phyloP scores from a whole-genome alignment of 805 yeast genomes.

The Nakazawaea populi region DNA sequence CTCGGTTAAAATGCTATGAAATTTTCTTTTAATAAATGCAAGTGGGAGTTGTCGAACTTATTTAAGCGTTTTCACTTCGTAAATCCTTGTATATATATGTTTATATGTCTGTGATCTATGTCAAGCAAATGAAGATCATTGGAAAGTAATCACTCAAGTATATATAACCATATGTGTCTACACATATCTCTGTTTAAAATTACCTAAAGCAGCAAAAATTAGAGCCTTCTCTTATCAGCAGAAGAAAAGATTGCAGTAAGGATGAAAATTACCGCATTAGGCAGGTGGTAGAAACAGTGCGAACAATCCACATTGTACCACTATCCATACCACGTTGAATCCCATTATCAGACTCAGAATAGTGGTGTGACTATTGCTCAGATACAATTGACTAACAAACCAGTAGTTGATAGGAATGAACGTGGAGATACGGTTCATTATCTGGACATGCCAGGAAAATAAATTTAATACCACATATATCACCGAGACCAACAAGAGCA shows the following conservation, averaged over 20 bases:
- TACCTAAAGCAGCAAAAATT: constrained; percentile 6
- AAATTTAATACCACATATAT: constrained; percentile 44
- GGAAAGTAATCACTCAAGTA: too few species aligned
- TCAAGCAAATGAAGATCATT: too few species aligned
- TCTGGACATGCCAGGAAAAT: constrained; percentile 78
- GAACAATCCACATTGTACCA: constrained; percentile 66
- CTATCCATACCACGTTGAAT: constrained; percentile 57
- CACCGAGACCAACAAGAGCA: constrained; percentile 35
- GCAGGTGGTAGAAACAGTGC: constrained; percentile 94
- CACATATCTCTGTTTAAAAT: background rate
- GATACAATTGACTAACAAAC: constrained; percentile 46
- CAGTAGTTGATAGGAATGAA: constrained; percentile 74
- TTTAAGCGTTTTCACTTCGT: too few species aligned
- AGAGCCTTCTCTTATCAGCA: background rate
- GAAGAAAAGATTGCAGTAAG: too few species aligned
- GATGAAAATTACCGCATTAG: constrained; percentile 21
- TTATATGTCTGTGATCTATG: background rate
- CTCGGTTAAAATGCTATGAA: too few species aligned
- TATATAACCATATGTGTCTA: too few species aligned
- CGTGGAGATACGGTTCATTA: constrained; percentile 71
- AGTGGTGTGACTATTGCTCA: background rate
- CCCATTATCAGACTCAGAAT: constrained; percentile 18
- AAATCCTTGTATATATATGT: too few species aligned
- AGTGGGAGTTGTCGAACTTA: too few species aligned
- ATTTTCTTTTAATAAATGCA: too few species aligned